Conservation (phyloP, 257 asterid species). For the Mitragyna speciosa region DNA sequence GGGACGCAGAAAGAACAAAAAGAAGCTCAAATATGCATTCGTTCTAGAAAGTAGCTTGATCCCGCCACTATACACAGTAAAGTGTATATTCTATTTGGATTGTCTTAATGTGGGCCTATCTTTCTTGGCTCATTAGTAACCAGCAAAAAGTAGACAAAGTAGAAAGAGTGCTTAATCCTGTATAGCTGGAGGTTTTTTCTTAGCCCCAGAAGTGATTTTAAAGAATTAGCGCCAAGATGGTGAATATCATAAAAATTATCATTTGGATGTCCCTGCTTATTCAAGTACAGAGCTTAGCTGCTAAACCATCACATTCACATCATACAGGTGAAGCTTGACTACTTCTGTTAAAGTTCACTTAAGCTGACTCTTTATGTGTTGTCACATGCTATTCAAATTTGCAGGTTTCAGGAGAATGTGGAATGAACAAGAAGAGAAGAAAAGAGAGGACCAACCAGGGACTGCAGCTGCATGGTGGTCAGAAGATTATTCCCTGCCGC, state of each 20-base stretch:
- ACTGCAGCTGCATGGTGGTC: conserved; percentile 7
- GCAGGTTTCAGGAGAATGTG: conserved; percentile 9
- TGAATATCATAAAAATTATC: conserved; percentile 1
- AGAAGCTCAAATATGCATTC: neutral
- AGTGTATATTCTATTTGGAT: neutral
- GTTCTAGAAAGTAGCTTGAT: neutral
- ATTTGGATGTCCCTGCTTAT: conserved; percentile 12
- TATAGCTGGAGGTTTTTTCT: neutral
- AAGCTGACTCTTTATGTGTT: neutral
- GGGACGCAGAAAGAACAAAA: conserved; percentile 10
- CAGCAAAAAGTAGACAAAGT: neutral
- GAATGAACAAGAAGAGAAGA: neutral
- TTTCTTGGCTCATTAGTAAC: neutral
- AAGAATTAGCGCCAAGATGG: neutral
- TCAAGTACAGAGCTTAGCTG: conserved; percentile 2
- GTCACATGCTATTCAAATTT: neutral
- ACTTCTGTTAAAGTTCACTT: neutral
- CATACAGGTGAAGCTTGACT: conserved; percentile 6
- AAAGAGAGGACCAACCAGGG: neutral
- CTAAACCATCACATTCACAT: neutral
- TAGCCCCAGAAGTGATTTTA: neutral
- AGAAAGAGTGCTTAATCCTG: neutral
- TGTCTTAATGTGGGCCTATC: neutral
- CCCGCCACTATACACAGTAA: neutral
- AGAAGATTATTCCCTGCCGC: conserved; percentile 18